Base-by-base conservation (phyloP, 257 asterid genomes). In the Penstemon davidsonii region DNA sequence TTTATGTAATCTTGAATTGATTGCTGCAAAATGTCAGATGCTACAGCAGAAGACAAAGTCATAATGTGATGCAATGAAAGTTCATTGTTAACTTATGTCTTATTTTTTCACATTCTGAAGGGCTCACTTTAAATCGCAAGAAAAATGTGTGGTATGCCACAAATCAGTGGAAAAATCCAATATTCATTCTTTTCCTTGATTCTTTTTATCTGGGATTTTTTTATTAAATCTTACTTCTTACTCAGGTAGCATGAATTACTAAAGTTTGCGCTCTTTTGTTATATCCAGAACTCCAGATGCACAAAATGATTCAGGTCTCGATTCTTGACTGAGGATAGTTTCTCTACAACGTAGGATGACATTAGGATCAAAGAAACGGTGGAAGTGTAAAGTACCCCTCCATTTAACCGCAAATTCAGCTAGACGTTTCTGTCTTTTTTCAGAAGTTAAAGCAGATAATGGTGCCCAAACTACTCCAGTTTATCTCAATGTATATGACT, bases 371-470 rank as follows among this genome's bases (percentile, higher is more conserved):
- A 94, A 78, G 85, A 86, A 86, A 75, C 83, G 84, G 54, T 91
- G 96, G 98, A 94, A 87, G 76, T 85, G 93, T 40, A 72, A 78
- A 52, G 78, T 83, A 61, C 96, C 97, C 5, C 79, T 76, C 49
- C 80, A 70, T 62, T 73, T 91, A 75, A 82, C 86, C 19, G 74
- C 83, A 75, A 89, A 85, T 73, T 76, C 98, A 33, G 84, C 88
- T 1, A 78, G 83, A 0, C 82, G 84, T 57, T 91, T 94, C 81
- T 88, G 96, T 80, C 85, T 94, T 65, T 92, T 94, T 72, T 82
- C 98, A 3, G 88, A 87, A 80, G 90, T 83, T 60, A 63, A 63
- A 44, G 46, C 68, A 33, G 68, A 63, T 63, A 73, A 82, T 70
- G 81, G 78, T 72, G 83, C 87, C 61, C 83, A 78, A 54, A 80